Base-by-base conservation (phyloP, 1,284 basidiomycete genomes). In the Pseudozyma sp. region DNA sequence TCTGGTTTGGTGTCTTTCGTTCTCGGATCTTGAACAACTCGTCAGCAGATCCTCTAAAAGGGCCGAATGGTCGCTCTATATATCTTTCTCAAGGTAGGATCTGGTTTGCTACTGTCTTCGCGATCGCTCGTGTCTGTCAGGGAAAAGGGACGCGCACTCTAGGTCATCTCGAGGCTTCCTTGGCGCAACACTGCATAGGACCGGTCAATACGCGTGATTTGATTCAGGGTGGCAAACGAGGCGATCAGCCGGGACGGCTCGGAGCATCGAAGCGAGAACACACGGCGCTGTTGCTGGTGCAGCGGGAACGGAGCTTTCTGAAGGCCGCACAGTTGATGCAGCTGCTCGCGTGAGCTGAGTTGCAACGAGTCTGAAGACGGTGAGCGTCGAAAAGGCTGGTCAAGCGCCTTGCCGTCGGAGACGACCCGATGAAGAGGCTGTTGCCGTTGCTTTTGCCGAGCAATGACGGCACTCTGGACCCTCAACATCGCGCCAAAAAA, bases 371-470 rank as follows among this genome's bases (percentile, higher is more conserved):
- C 24, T 24, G 24, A 24, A 24, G 24, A 24, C 24, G 24, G 24
- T 24, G 24, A 24, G 35, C 40, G 40, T 11, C 31, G 33, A n/a
- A 48, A 9, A 17, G 30, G 8, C 11, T 9, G 40, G 13, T n/a
- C 33, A 45, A 54, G 14, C 37, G 44, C 35, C 35, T 24, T 40
- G 54, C 54, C 35, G 45, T 47, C 54, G 54, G 54, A 55, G 42
- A 35, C 9, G 35, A 39, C 39, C 30, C 45, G 44, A 55, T 29
- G 43, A 34, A 9, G 29, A 7, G 7, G 29, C 17, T 24, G 2
- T 6, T 44, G 16, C 17, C 17, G 24, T 19, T 19, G 43, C n/a
- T 42, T 7, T 42, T 42, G 14, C 40, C 40, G 35, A 37, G 35
- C 35, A 24, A 24, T 24, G 24, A 24, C 24, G 24, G 24, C 24